Conservation (phyloP, 1,284 basidiomycete species). For the Phlebopus sp. region DNA sequence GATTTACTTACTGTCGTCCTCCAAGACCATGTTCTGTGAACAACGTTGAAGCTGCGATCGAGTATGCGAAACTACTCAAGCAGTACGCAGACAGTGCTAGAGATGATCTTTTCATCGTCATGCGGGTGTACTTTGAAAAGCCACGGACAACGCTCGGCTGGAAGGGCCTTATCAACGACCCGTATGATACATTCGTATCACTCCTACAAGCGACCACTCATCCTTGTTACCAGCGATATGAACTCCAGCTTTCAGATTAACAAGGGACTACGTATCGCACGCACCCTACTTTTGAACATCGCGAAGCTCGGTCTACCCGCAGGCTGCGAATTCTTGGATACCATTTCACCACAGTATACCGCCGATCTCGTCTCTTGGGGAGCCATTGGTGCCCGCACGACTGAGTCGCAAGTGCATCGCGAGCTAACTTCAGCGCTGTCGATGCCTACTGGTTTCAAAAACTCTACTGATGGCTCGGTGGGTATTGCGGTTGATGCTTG, state of each 20-base stretch:
- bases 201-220: not conserved
- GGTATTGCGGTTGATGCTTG: constrained; percentile 90
- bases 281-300: constrained; percentile 84
- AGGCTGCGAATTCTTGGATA: constrained; percentile 88
- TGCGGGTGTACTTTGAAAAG: constrained; percentile 98
- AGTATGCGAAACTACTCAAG: constrained; percentile 79
- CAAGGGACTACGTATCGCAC: constrained; percentile 90
- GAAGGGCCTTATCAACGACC: constrained; percentile 98
- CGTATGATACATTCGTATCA: constrained; percentile 30
- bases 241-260: constrained; percentile 92
- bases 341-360: constrained; percentile 90
- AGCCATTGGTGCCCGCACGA: constrained; percentile 94
- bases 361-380: constrained; percentile 97
- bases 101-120: constrained; percentile 91
- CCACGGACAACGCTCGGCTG: constrained; percentile 96
- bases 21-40: constrained; percentile 90
- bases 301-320: constrained; percentile 83
- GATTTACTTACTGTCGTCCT: constrained; percentile 11
- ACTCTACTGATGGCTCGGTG: constrained; percentile 74
- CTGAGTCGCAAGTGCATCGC: constrained; percentile 95
- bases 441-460: constrained; percentile 87
- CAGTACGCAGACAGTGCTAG: constrained; percentile 79
- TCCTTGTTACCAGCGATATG: constrained; percentile 45
- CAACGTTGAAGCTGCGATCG: constrained; percentile 79
- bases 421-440: constrained; percentile 82